phyloP scores from a whole-genome alignment of 176 grass and related monocot species.

The Zea luxurians region DNA sequence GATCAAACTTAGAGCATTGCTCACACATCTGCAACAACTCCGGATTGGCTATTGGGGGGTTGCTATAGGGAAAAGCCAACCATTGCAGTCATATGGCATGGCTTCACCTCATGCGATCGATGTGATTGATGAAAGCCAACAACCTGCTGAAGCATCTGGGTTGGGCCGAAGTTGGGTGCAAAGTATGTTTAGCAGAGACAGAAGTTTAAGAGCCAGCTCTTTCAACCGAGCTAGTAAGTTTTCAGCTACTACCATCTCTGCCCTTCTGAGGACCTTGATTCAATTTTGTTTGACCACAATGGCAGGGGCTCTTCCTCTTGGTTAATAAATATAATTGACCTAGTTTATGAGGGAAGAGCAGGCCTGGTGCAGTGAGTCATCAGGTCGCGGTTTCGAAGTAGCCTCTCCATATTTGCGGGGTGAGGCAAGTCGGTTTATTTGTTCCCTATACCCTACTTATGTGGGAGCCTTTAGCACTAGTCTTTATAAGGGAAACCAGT shows the following conservation, averaged over 20 bases:
- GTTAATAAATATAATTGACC: neutral
- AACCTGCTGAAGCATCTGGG: conserved; percentile 89
- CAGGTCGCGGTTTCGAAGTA: no score
- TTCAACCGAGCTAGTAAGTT: conserved; percentile 75
- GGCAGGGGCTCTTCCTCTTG: neutral
- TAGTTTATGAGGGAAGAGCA: neutral
- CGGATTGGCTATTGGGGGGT: conserved; percentile 91
- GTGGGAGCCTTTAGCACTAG: no score
- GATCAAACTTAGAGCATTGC: conserved; percentile 94
- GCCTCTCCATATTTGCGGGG: no score
- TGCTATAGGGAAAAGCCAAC: conserved; percentile 58
- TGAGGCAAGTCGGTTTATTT: no score
- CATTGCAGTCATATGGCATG: conserved; percentile 59
- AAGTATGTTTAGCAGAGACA: conserved; percentile 98
- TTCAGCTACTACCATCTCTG: conserved; percentile 16
- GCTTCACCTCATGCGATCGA: conserved; percentile 77
- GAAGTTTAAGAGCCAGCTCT: conserved; percentile 84
- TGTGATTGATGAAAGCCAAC: conserved; percentile 83
- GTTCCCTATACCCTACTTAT: no score
- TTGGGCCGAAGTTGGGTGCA: conserved; percentile 96
- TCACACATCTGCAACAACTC: conserved; percentile 95
- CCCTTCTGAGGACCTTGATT: neutral
- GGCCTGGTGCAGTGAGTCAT: no score
- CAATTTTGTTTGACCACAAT: neutral
- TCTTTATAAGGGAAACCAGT: neutral